Percentiles rank a stretch among this genome's conserved stretches.
Evolutionary conservation across 495 filamentous ascomycete genomes (phyloP).

Genomic region (Parachaetomium inaequale): DNA sequence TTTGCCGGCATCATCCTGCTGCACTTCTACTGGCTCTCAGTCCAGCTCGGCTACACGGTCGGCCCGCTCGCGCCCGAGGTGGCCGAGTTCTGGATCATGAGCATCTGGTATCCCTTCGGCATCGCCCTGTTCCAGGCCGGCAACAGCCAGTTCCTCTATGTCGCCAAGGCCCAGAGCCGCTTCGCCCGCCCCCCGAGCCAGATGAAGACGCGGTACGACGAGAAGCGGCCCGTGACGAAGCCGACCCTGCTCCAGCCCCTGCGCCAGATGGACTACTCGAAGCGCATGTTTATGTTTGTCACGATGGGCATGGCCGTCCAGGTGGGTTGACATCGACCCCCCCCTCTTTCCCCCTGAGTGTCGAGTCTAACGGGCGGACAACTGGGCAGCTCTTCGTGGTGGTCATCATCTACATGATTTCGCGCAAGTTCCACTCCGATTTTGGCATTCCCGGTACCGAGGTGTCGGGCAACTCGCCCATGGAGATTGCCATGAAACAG

Average conservation of each 20-base stretch:
- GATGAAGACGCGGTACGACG: conserved; percentile 25
- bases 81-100: conserved; percentile 69
- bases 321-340: conserved; percentile 31
- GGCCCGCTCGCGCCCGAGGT: conserved; percentile 54
- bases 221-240: conserved; percentile 21
- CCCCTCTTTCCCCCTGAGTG: neutral
- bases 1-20: conserved; percentile 57
- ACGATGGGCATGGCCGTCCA: conserved; percentile 51
- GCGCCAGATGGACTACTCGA: conserved; percentile 43
- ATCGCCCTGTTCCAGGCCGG: conserved; percentile 69
- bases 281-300: conserved; percentile 46
- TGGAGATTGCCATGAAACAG: conserved; percentile 44
- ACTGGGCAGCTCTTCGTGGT: conserved; percentile 53
- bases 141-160: conserved; percentile 62
- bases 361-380: conserved; percentile 5
- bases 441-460: conserved; percentile 44
- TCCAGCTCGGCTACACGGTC: conserved; percentile 58
- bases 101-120: conserved; percentile 64
- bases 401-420: conserved; percentile 59
- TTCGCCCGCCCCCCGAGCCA: conserved; percentile 31
- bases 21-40: conserved; percentile 60
- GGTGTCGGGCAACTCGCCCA: conserved; percentile 43
- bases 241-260: conserved; percentile 8
- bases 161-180: conserved; percentile 53
- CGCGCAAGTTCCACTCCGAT: conserved; percentile 57